Evolutionary conservation across 208 protist genomes (phyloP).

Genomic region (Leishmania tarentolae): DNA sequence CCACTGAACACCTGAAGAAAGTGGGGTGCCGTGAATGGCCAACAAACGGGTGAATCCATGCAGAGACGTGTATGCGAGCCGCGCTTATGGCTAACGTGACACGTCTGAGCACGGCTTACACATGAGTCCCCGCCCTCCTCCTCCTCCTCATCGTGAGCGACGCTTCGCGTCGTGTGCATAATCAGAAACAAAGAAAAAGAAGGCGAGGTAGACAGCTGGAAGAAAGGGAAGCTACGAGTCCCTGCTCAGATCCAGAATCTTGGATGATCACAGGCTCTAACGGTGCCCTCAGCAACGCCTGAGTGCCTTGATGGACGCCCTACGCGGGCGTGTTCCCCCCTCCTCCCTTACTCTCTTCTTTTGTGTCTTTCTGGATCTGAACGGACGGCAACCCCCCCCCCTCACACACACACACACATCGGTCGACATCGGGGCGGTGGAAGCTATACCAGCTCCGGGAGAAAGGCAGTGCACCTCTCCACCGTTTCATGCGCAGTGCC

Average conservation of each 20-base stretch:
- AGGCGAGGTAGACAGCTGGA: neutral
- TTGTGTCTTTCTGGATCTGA: conserved; percentile 24
- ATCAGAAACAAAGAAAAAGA: neutral
- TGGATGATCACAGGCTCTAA: neutral
- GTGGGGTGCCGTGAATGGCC: neutral
- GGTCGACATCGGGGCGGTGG: too few species aligned
- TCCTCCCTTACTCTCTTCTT: conserved; percentile 28
- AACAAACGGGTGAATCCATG: neutral
- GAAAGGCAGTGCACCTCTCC: neutral
- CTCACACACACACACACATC: too few species aligned
- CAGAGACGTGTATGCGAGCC: neutral
- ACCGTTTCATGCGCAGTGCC: neutral
- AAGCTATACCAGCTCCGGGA: neutral
- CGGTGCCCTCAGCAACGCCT: neutral
- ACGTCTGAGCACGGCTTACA: neutral
- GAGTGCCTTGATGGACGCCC: too few species aligned
- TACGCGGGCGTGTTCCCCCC: neutral
- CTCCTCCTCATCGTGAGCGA: neutral
- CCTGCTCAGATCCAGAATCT: neutral
- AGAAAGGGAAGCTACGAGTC: neutral
- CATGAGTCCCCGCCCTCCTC: too few species aligned
- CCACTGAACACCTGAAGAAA: neutral
- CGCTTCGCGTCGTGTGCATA: neutral
- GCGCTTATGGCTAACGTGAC: neutral
- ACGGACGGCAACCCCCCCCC: conserved; percentile 12